phyloP scores from a whole-genome alignment of 805 yeast genomes.

The Saccharomycodes ludwigii region DNA sequence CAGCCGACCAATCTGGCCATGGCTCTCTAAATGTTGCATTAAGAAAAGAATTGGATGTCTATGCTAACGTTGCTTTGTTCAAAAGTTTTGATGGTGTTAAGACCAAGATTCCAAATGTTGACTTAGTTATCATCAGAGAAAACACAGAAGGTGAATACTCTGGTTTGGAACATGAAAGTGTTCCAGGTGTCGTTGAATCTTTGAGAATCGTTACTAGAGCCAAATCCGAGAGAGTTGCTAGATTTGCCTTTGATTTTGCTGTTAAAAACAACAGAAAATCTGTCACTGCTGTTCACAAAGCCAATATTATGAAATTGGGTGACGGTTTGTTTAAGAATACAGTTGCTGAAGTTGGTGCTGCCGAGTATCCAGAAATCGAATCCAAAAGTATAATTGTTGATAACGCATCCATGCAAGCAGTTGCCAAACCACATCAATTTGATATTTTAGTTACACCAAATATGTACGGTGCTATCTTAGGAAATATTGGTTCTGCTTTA shows the following conservation, averaged over 20 bases:
- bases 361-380: conserved; percentile 72
- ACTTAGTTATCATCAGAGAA: conserved; percentile 92
- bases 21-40: conserved; percentile 91
- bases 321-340: conserved; percentile 96
- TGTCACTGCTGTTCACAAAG: conserved; percentile 97
- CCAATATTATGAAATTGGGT: conserved; percentile 97
- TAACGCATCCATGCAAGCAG: conserved; percentile 99
- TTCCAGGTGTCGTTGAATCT: conserved; percentile 96
- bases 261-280: conserved; percentile 79
- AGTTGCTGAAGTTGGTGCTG: conserved; percentile 73
- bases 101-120: conserved; percentile 79
- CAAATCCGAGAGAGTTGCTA: conserved; percentile 94
- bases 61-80: conserved; percentile 88
- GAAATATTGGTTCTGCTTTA: conserved; percentile 93
- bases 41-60: conserved; percentile 91
- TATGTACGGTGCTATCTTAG: conserved; percentile 92
- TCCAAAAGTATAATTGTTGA: conserved; percentile 94
- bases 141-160: conserved; percentile 99
- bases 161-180: conserved; percentile 94
- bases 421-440: conserved; percentile 94
- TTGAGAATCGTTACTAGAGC: conserved; percentile 86
- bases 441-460: conserved; percentile 97
- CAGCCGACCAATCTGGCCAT: conserved; percentile 57
- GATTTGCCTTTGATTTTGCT: conserved; percentile 95
- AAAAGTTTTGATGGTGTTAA: conserved; percentile 90